Evolutionary conservation across 352 stramenopile genomes (phyloP), one percentile per base, ranked within the genome.

Genomic region (Globisporangium recalcitrans): DNA sequence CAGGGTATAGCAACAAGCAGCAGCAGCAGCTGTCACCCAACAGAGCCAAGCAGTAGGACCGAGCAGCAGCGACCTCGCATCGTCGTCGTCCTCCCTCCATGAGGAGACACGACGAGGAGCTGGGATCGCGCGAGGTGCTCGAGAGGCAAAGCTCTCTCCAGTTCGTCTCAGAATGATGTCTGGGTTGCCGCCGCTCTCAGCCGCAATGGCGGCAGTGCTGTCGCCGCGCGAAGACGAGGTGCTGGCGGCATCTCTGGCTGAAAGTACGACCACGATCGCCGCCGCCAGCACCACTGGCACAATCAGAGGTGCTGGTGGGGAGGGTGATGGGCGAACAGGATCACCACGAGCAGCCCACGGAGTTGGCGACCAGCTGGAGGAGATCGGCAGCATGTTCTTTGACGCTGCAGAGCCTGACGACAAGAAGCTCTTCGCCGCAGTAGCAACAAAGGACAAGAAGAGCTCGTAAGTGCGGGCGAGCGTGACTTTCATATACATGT

Each of bases 181-280:
- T 8, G 57, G 67, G 19, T 54, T 61, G 11, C 73, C 65, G 11
- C 38, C 54, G 21, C 34, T 60, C 6, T 55, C 27, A 10, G n/a
- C 71, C 7, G 59, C 56, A 1, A 44, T 54, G 2, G 14, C 64
- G 27, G 54, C 67, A 3, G 69, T 80, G 7, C 44, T 59, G 14
- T 83, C 78, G 3, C 74, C 78, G 19, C 74, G 78, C 1, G 74
- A 73, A 38, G 75, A 85, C 27, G 68, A 85, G 63, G 70, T 84
- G 3, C 61, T 66, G 38, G 72, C 68, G 32, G 49, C 49, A 19
- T 55, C 26, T 26, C 49, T 38, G 49, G 49, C 38, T 26, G 38
- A 46, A 46, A 8, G 16, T 6, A 19, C 13, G 3, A 7, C 34
- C 13, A 16, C 11, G n/a, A n/a, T n/a, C n/a, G n/a, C n/a, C n/a